Evolutionary conservation across 2,329 filamentous ascomycete species (phyloP).

Genomic region (Penicillium sp.): DNA sequence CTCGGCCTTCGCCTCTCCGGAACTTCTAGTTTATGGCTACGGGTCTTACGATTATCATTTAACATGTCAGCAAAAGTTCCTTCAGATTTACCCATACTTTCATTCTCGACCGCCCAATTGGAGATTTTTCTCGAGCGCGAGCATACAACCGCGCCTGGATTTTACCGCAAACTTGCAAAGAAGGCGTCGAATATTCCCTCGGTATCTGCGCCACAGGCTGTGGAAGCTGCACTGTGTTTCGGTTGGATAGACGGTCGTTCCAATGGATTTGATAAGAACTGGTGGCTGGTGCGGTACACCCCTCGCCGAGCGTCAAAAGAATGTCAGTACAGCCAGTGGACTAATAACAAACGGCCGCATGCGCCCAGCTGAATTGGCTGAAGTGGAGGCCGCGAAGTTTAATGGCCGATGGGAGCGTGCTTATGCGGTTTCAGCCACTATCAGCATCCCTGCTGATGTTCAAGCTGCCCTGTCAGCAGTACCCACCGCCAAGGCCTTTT

Average conservation of each 20-base stretch:
- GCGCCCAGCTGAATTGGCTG: slow-evolving; percentile 48
- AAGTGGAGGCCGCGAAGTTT: slow-evolving; percentile 56
- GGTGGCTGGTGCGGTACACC: slow-evolving; percentile 60
- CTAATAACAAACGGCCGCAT: slow-evolving; percentile 52
- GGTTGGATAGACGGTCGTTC: slow-evolving; percentile 65
- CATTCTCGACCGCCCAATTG: slow-evolving; percentile 31
- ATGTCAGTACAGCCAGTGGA: slow-evolving; percentile 53
- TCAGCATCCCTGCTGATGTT: slow-evolving; percentile 53
- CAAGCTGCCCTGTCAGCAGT: slow-evolving; percentile 42
- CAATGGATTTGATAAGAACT: slow-evolving; percentile 45
- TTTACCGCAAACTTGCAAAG: slow-evolving; percentile 54
- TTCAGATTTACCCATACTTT: slow-evolving; percentile 27
- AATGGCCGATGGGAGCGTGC: slow-evolving; percentile 62
- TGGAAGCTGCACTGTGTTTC: slow-evolving; percentile 60
- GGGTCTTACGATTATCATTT: neutral
- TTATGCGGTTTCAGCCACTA: slow-evolving; percentile 53
- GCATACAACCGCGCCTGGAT: slow-evolving; percentile 34
- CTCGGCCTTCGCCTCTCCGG: neutral
- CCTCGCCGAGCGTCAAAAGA: slow-evolving; percentile 56
- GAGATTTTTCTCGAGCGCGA: slow-evolving; percentile 45
- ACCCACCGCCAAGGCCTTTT: slow-evolving; percentile 30
- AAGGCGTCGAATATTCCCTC: slow-evolving; percentile 47
- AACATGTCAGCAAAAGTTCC: slow-evolving; percentile 2
- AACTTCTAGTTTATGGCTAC: neutral
- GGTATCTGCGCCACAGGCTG: slow-evolving; percentile 50